phyloP scores from a whole-genome alignment of 805 yeast genomes.

The Saccharomycopsis javanensis region DNA sequence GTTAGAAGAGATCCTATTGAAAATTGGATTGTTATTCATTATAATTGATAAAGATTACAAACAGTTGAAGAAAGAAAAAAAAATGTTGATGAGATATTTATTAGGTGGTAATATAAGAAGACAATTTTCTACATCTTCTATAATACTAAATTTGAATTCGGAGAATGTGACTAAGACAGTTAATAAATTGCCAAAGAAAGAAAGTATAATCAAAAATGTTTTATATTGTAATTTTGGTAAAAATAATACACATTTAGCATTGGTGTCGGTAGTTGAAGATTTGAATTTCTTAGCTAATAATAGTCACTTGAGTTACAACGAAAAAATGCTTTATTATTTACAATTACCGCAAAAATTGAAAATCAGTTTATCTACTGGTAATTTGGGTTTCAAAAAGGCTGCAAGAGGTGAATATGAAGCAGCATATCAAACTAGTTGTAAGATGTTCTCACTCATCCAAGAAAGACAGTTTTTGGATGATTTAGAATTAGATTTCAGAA shows the following conservation, averaged over 20 bases:
- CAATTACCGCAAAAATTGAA: conserved; percentile 70
- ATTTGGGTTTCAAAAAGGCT: conserved; percentile 79
- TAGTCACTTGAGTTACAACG: conserved; percentile 46
- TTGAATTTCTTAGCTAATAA: conserved; percentile 46
- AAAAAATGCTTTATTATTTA: conserved; percentile 67
- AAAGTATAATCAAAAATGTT: conserved; percentile 46
- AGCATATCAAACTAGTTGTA: conserved; percentile 71
- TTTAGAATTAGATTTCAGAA: conserved; percentile 68
- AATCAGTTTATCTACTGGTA: conserved; percentile 68
- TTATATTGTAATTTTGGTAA: conserved; percentile 68
- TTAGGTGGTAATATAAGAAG: background rate
- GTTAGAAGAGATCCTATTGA: background rate
- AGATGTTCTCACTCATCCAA: conserved; percentile 61
- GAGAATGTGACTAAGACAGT: background rate
- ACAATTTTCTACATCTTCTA: background rate
- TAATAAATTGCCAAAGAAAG: conserved; percentile 1
- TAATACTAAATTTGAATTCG: background rate
- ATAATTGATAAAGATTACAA: background rate
- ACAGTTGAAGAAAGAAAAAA: background rate
- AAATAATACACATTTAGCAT: conserved; percentile 75
- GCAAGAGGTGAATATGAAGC: conserved; percentile 93
- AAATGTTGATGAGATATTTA: background rate
- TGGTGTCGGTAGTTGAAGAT: conserved; percentile 63
- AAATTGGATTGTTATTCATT: too few species aligned
- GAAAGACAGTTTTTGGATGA: conserved; percentile 49